Conservation (phyloP, 1,284 basidiomycete genomes). For the Pulveroboletus sp. region DNA sequence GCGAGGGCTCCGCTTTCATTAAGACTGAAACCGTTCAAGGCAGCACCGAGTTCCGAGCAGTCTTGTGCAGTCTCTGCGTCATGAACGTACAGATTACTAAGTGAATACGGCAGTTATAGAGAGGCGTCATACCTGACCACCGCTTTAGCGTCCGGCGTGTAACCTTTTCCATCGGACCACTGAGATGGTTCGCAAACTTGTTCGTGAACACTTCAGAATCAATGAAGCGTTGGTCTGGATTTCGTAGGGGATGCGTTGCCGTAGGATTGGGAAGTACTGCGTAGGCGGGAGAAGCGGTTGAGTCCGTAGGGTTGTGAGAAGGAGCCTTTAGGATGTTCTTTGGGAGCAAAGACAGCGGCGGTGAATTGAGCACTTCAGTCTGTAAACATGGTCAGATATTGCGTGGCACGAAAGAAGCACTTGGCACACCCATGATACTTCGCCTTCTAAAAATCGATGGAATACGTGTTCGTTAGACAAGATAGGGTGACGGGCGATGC, state of each 20-base stretch:
- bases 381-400: slow-evolving; percentile 31
- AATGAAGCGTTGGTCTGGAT: slow-evolving; percentile 90
- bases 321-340: slow-evolving; percentile 96
- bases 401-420: background rate
- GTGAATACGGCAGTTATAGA: background rate
- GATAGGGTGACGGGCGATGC: slow-evolving; percentile 87
- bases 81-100: slow-evolving; percentile 5
- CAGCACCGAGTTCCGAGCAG: slow-evolving; percentile 91
- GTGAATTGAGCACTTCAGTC: slow-evolving; percentile 89
- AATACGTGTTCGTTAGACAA: slow-evolving; percentile 93
- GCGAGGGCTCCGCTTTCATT: slow-evolving; percentile 76
- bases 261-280: slow-evolving; percentile 86
- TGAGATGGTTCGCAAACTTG: slow-evolving; percentile 92
- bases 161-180: slow-evolving; percentile 93
- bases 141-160: slow-evolving; percentile 89
- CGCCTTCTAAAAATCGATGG: slow-evolving; percentile 92
- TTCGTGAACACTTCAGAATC: slow-evolving; percentile 96
- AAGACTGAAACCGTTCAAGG: slow-evolving; percentile 93
- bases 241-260: slow-evolving; percentile 78
- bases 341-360: slow-evolving; percentile 85
- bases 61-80: slow-evolving; percentile 79
- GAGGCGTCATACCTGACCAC: slow-evolving; percentile 71
- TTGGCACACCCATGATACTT: slow-evolving; percentile 84
- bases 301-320: slow-evolving; percentile 89
- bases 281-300: slow-evolving; percentile 72